A percentile compares a stretch with the other conserved stretches of the same genome.
phyloP scores from a whole-genome alignment of 1,139 yeast genomes.

The Sugiyamaella japonica region DNA sequence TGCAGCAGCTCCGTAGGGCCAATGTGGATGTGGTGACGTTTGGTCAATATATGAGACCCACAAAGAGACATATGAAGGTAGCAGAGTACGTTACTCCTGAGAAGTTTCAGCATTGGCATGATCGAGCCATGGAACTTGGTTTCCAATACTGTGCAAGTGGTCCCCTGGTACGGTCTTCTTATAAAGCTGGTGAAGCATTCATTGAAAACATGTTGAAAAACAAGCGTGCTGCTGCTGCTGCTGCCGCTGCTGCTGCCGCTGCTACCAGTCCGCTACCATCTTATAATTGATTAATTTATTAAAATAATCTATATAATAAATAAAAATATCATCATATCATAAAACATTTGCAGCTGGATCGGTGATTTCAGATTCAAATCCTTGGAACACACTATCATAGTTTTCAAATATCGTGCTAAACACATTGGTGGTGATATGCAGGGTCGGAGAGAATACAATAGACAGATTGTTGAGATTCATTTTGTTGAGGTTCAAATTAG shows the following conservation, averaged over 20 bases:
- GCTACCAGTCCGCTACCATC: not conserved
- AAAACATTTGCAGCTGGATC: constrained; percentile 13
- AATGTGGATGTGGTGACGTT: constrained; percentile 94
- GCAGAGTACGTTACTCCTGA: constrained; percentile 95
- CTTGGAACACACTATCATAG: constrained; percentile 56
- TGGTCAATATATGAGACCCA: constrained; percentile 99
- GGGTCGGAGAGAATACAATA: constrained; percentile 84
- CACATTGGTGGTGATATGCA: constrained; percentile 67
- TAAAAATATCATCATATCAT: constrained; percentile 3
- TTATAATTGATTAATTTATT: not conserved
- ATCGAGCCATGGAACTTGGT: constrained; percentile 83
- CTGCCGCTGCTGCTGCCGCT: not conserved
- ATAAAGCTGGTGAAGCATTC: constrained; percentile 98
- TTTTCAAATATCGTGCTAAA: constrained; percentile 64
- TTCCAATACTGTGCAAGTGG: constrained; percentile 97
- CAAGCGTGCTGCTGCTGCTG: constrained; percentile 41
- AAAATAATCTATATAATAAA: constrained; percentile 8
- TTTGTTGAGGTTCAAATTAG: constrained; percentile 65
- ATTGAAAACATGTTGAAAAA: constrained; percentile 90
- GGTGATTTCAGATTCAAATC: constrained; percentile 36
- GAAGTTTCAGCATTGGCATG: constrained; percentile 91
- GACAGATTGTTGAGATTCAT: constrained; percentile 80
- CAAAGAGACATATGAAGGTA: constrained; percentile 97
- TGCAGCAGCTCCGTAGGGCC: constrained; percentile 70
- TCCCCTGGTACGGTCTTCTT: constrained; percentile 92